These are phyloP conservation scores for Neurospora tetraspora DNA, from an alignment of 495 filamentous ascomycete species.

Conservation along the genomic window DNA sequence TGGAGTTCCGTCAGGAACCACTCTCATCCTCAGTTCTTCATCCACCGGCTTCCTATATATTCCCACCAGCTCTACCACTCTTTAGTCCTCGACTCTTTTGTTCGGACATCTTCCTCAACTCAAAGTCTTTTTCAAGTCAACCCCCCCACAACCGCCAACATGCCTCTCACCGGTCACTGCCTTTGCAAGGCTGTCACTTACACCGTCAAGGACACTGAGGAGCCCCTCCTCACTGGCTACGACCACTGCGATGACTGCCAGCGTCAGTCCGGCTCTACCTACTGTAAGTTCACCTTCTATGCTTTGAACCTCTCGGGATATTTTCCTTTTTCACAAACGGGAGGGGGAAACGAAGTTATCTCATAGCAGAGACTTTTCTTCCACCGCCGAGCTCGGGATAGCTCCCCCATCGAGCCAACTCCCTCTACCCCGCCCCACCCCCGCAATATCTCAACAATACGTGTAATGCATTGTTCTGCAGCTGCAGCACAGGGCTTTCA, in stretches of 20 bases:
- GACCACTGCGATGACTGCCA: slow-evolving; percentile 69
- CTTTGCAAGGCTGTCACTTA: slow-evolving; percentile 62
- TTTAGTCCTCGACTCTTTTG: not conserved
- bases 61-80: not conserved
- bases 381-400: not conserved
- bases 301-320: not conserved
- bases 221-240: slow-evolving; percentile 48
- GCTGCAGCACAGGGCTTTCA: not conserved
- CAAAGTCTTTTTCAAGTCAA: not conserved
- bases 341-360: not conserved
- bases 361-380: not conserved
- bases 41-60: not conserved
- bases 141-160: slow-evolving; percentile 25
- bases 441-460: not conserved
- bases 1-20: not conserved
- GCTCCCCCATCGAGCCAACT: not conserved
- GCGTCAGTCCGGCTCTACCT: slow-evolving; percentile 57
- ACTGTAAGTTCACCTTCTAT: slow-evolving; percentile 38
- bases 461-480: not conserved
- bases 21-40: not conserved
- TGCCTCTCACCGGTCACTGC: slow-evolving; percentile 60
- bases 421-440: not conserved
- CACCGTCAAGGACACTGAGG: slow-evolving; percentile 40
- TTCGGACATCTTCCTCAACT: not conserved
- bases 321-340: not conserved